These are phyloP conservation scores for Plenodomus tracheiphilus DNA, from an alignment of 2,329 filamentous ascomycete genomes.

Conservation along the genomic window DNA sequence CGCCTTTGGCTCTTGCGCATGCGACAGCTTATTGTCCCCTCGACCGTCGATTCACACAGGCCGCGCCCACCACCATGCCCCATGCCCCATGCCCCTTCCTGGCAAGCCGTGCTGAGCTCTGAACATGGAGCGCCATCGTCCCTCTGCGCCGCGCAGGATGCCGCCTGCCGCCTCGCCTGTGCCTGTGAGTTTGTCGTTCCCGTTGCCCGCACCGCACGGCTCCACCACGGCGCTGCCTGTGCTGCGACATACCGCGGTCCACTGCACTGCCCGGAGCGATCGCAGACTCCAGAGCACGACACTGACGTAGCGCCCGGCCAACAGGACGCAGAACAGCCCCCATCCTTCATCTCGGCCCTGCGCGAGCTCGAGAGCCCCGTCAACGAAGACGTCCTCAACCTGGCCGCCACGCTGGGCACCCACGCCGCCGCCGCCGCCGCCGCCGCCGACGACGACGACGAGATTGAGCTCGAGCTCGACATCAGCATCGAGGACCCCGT, in stretches of 20 bases:
- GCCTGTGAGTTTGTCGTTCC: constrained; percentile 21
- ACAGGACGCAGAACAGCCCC: constrained; percentile 34
- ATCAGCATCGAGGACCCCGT: constrained; percentile 25
- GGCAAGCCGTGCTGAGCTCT: background rate
- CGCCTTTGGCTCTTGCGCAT: constrained; percentile 3
- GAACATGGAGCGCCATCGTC: background rate
- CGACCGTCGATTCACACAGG: background rate
- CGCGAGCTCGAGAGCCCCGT: constrained; percentile 54
- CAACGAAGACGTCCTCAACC: constrained; percentile 47
- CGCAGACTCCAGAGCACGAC: too few relatives aligned
- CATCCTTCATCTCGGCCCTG: constrained; percentile 53
- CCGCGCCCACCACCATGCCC: too few relatives aligned
- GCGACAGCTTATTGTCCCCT: constrained; percentile 3
- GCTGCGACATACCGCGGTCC: constrained; percentile 1
- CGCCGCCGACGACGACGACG: constrained; percentile 37
- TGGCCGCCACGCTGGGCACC: constrained; percentile 55
- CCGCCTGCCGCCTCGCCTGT: constrained; percentile 43
- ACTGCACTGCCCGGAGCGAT: too few relatives aligned
- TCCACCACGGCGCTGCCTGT: background rate
- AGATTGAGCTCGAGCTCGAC: constrained; percentile 41
- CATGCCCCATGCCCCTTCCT: constrained; percentile 20
- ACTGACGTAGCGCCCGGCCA: constrained; percentile 25
- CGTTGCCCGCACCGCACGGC: constrained; percentile 1
- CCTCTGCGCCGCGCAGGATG: constrained; percentile 18
- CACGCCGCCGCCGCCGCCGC: constrained; percentile 34